Base-by-base conservation (phyloP, 2,329 filamentous ascomycete genomes). In the Aspergillus persii region DNA sequence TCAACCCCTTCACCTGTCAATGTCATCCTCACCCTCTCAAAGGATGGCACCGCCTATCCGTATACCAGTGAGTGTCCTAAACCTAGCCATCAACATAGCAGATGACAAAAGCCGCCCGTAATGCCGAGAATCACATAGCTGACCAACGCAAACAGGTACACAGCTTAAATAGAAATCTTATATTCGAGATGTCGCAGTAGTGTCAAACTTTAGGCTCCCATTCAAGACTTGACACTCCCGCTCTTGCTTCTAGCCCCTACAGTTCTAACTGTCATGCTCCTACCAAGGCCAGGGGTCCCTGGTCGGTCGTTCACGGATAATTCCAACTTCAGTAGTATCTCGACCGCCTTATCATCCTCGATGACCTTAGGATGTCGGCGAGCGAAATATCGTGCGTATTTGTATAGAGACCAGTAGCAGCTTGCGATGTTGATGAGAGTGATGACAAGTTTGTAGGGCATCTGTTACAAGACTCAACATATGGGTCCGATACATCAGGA, bases 301-400 rank as follows among this genome's bases (percentile, higher is more conserved):
- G 4, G 39, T 4, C 27, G 29, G n/a, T 27, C 44, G 27, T 36
- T 30, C 30, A 53, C 15, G 11, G 55, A 29, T 33, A 60, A 53
- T 18, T 70, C 66, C 54, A 70, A 52, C 29, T 65, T 69, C 39
- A 71, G 56, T 8, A 71, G 66, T 18, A 74, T 63, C 8, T 66
- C 71, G 15, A 75, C 69, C 0, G 76, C 77, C 58, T 78, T 77
- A 50, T 79, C 76, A 57, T 82, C 79, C 57, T 82, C 80, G 31
- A 77, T 76, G 5, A 82, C 75, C 61, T 80, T 81, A 1, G 79
- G 79, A 57, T 81, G 80, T 15, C 78, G 73, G 41, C 73, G 73
- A 8, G 79, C 76, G 58, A 81, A 81, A 62, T 80, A 82, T 1
- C 71, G 69, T 0, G 77, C 79, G 61, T 81, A 81, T 53, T 76